Evolutionary conservation across 2,329 filamentous ascomycete species (phyloP).

Genomic region (Penicillium sp.): DNA sequence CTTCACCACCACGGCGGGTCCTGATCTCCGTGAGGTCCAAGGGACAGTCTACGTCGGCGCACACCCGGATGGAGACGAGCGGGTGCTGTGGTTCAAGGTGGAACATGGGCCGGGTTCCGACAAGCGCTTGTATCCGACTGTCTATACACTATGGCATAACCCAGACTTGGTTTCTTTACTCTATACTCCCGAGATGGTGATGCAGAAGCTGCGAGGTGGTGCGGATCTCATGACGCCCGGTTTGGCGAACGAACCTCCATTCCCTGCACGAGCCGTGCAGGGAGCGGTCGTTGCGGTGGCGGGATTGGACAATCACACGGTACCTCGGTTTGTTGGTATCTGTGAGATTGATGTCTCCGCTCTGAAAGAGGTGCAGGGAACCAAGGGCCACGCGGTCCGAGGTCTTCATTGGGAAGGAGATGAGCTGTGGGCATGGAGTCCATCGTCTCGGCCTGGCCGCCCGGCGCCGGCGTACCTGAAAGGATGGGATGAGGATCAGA

Average conservation of each 20-base stretch:
- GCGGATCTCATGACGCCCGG: constrained; percentile 66
- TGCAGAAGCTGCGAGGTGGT: constrained; percentile 58
- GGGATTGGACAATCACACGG: constrained; percentile 52
- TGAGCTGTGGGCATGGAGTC: constrained; percentile 62
- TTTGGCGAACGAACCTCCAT: constrained; percentile 58
- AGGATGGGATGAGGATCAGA: constrained; percentile 41
- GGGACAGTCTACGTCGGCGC: constrained; percentile 61
- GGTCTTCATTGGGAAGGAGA: constrained; percentile 64
- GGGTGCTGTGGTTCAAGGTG: constrained; percentile 60
- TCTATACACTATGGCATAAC: constrained; percentile 63
- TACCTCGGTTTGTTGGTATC: constrained; percentile 59
- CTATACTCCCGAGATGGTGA: constrained; percentile 54
- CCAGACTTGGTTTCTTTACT: constrained; percentile 56
- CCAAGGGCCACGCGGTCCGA: constrained; percentile 59
- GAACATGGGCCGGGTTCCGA: constrained; percentile 46
- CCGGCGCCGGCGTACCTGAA: constrained; percentile 49
- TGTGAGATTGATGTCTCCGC: constrained; percentile 58
- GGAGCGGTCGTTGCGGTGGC: constrained; percentile 60
- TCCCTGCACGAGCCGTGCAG: constrained; percentile 53
- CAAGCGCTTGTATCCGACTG: constrained; percentile 42
- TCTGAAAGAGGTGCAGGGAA: constrained; percentile 51
- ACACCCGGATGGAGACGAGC: constrained; percentile 51
- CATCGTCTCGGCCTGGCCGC: constrained; percentile 48
- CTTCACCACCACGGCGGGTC: constrained; percentile 60
- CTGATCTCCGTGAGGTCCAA: constrained; percentile 54